Evolutionary conservation across 768 basidiomycete species (phyloP), one percentile per base, ranked within the genome.

Genomic region (Mycena pura): DNA sequence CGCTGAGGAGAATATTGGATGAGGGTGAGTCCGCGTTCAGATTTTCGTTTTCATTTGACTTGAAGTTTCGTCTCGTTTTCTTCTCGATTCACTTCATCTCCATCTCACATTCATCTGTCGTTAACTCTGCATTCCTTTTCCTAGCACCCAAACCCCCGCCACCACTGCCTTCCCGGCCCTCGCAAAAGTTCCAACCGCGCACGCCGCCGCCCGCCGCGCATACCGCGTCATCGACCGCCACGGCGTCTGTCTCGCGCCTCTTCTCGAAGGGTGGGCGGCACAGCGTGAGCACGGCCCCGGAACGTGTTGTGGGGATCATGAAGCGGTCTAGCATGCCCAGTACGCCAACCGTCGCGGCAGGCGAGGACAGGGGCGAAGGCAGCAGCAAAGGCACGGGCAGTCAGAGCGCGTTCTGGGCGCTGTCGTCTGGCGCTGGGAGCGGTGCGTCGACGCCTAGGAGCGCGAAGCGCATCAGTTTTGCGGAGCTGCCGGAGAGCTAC

Each of bases 391-490:
- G n/a, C n/a, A n/a, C n/a, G 15, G 21, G 21, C 64, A 9, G 60
- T 7, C 54, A 15, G 53, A 41, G 57, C 70, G 69, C 48, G 36
- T 49, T 40, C 45, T 44, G 31, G 52, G 68, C 68, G 57, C 60
- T 69, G 31, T 70, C 69, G 11, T 65, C 72, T 13, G 24, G 57
- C 6, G 43, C 60, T 9, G 65, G 63, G 6, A 68, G 70, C 50
- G 82, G 80, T 48, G 63, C 79, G 39, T 69, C 82, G 11, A 81
- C 60, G 38, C 84, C 43, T 86, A 84, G 51, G 79, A 83, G 51
- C 59, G 76, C 90, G 9, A 92, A 90, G 66, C 81, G 86, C n/a
- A 92, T 93, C 40, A 90, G 87, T 61, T 93, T 93, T 64, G 90
- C 90, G 32, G 82, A 87, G 74, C 77, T 89, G 46, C 90, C 90